These are phyloP conservation scores for Exophiala spinifera DNA, from an alignment of 2,329 filamentous ascomycete species.

Conservation along the genomic window DNA sequence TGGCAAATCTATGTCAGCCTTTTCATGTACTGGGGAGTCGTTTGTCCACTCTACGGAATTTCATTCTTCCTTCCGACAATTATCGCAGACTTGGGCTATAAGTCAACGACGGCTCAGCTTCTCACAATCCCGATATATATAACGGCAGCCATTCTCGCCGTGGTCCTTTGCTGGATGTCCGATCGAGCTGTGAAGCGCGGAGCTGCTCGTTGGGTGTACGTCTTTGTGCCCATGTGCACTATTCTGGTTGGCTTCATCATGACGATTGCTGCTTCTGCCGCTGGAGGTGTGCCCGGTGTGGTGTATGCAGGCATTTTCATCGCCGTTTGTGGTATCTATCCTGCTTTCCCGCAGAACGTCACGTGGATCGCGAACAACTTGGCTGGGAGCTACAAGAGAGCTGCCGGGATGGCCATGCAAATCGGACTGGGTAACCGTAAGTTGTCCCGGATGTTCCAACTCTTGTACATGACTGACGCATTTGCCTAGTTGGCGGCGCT, in stretches of 20 bases:
- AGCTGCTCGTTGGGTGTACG: constrained; percentile 47
- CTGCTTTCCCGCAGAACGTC: constrained; percentile 43
- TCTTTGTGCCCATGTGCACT: constrained; percentile 52
- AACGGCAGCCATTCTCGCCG: constrained; percentile 37
- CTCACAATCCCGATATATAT: constrained; percentile 43
- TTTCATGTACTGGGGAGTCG: constrained; percentile 43
- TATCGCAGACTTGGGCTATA: constrained; percentile 42
- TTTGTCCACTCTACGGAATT: constrained; percentile 42
- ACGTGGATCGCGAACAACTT: constrained; percentile 62
- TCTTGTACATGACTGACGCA: too few relatives aligned
- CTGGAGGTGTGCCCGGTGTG: constrained; percentile 38
- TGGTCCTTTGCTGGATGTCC: constrained; percentile 54
- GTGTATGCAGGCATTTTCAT: constrained; percentile 50
- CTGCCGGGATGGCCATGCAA: constrained; percentile 62
- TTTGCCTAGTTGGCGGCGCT: constrained; percentile 39
- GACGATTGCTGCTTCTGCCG: constrained; percentile 37
- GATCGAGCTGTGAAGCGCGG: constrained; percentile 50
- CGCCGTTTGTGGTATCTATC: constrained; percentile 48
- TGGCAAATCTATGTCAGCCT: constrained; percentile 26
- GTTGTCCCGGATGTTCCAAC: too few relatives aligned
- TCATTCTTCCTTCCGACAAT: constrained; percentile 39
- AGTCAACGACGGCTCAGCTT: constrained; percentile 39
- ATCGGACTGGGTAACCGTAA: constrained; percentile 46
- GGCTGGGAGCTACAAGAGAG: constrained; percentile 54
- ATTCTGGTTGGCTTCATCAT: constrained; percentile 59